A percentile compares a stretch with the other conserved stretches of the same genome.
Conservation (phyloP, 2,329 filamentous ascomycete species). For the Fusarium robinianum region DNA sequence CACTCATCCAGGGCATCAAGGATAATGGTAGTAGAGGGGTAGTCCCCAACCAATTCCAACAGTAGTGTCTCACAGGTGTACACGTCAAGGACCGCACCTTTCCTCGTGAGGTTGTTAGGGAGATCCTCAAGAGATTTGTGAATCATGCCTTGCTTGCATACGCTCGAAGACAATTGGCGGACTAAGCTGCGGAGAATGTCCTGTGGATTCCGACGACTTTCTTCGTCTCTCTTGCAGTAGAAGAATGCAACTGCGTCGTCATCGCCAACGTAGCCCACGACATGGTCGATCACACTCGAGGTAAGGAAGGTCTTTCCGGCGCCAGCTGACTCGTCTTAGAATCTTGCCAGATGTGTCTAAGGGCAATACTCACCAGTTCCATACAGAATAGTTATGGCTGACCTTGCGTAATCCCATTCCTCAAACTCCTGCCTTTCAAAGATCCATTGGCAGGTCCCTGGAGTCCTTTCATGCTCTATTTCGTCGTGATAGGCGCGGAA, state of each 20-base stretch:
- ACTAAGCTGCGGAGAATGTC: constrained; percentile 1
- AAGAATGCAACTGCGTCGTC: constrained; percentile 10
- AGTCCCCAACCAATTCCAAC: neutral
- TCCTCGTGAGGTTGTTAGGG: neutral
- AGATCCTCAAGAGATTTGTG: neutral
- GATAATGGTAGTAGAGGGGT: constrained; percentile 6
- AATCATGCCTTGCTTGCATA: neutral
- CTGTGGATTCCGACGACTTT: neutral
- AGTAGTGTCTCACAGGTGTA: neutral
- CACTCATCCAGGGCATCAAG: constrained; percentile 17
- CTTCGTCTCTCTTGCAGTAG: constrained; percentile 12
- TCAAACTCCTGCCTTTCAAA: constrained; percentile 1
- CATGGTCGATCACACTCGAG: constrained; percentile 10
- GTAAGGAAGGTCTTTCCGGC: constrained; percentile 13
- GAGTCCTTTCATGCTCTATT: neutral
- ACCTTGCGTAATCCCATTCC: neutral
- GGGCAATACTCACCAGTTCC: constrained; percentile 7
- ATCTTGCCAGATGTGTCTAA: too few species aligned
- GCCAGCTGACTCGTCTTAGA: constrained; percentile 2
- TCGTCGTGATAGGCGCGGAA: neutral
- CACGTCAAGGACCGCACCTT: neutral
- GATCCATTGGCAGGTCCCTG: constrained; percentile 4
- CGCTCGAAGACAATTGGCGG: constrained; percentile 5
- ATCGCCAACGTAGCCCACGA: neutral
- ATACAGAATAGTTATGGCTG: neutral